Conservation (phyloP, 768 basidiomycete species). For the Suillus bovinus region DNA sequence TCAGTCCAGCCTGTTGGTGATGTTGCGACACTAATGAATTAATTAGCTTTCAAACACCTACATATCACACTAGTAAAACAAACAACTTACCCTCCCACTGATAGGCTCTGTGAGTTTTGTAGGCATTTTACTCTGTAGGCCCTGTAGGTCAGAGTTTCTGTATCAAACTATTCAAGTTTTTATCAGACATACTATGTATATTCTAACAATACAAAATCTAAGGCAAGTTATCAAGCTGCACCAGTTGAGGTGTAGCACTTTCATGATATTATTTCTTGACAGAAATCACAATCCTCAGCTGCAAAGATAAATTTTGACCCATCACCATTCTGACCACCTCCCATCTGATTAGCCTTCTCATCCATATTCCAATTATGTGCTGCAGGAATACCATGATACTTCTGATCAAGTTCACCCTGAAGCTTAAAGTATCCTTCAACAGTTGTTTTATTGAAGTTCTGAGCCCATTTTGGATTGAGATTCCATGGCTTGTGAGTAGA, state of each 20-base stretch:
- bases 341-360: conserved; percentile 16
- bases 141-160: no score
- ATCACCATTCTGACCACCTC: not conserved
- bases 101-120: no score
- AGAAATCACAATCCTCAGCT: conserved; percentile 20
- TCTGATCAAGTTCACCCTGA: not conserved
- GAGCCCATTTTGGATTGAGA: conserved; percentile 4
- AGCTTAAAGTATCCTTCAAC: not conserved
- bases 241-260: no score
- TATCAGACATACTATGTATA: conserved; percentile 19
- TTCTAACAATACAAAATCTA: no score
- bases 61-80: no score
- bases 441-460: conserved; percentile 11
- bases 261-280: no score
- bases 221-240: no score
- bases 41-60: no score
- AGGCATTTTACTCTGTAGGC: no score
- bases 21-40: not conserved
- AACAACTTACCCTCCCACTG: no score
- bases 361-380: conserved; percentile 16
- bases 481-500: not conserved
- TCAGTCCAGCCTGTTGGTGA: conserved; percentile 3
- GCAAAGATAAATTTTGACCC: conserved; percentile 2
- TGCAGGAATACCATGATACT: conserved; percentile 9
- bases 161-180: no score